Percentiles rank a stretch among this genome's conserved stretches.
Conservation (phyloP, 1,284 basidiomycete genomes). For the Fomitiporia mediterranea region DNA sequence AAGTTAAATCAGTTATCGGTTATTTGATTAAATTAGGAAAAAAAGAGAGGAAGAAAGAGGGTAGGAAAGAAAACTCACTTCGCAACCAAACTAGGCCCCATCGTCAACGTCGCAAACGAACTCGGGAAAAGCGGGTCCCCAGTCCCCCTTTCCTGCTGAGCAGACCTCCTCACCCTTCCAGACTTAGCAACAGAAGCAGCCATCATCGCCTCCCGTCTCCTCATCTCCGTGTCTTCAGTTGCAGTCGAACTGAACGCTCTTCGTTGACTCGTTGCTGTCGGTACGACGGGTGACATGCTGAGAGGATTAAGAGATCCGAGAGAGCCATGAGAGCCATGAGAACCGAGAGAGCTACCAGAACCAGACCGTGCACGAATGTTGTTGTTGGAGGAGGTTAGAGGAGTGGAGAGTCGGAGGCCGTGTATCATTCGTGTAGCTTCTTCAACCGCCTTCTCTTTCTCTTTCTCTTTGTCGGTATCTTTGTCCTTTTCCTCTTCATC, state of each 20-base stretch:
- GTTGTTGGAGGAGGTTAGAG: constrained; percentile 20
- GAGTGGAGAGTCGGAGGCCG: constrained; percentile 20
- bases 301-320: too few species aligned
- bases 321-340: too few species aligned
- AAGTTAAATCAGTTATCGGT: too few species aligned
- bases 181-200: constrained; percentile 20
- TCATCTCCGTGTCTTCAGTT: constrained; percentile 12
- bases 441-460: constrained; percentile 18
- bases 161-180: constrained; percentile 25
- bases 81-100: constrained; percentile 20
- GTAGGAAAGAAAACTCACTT: constrained; percentile 11
- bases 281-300: constrained; percentile 13
- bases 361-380: constrained; percentile 16
- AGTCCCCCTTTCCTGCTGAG: constrained; percentile 25
- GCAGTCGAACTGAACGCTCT: constrained; percentile 16
- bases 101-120: constrained; percentile 23
- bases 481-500: constrained; percentile 22
- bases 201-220: constrained; percentile 18
- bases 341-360: too few species aligned
- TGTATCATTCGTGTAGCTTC: constrained; percentile 9
- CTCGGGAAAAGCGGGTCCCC: constrained; percentile 29
- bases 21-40: neutral
- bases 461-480: constrained; percentile 21
- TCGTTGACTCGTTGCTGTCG: too few species aligned
- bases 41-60: neutral